phyloP scores from a whole-genome alignment of 305 asterid species.

The Fraxinus paxiana region DNA sequence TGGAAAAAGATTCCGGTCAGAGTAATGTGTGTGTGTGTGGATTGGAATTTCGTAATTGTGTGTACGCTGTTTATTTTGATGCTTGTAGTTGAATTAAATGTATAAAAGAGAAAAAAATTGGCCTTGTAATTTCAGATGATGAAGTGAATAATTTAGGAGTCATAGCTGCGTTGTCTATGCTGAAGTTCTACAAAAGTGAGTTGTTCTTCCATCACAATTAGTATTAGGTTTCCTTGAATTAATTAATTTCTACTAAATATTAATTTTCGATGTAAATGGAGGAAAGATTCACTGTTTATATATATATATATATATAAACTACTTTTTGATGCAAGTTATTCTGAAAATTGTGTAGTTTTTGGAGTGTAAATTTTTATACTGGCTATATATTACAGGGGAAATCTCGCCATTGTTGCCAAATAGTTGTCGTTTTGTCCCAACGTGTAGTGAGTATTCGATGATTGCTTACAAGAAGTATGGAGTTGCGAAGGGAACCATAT shows the following conservation, averaged over 20 bases:
- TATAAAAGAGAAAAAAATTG: background rate
- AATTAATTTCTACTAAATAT: background rate
- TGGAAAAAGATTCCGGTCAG: conserved; percentile 37
- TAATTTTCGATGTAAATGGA: background rate
- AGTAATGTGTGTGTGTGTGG: conserved; percentile 25
- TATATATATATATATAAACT: too few species aligned
- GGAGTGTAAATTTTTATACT: conserved; percentile 11
- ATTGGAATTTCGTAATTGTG: background rate
- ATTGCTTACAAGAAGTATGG: conserved; percentile 94
- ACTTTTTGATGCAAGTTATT: background rate
- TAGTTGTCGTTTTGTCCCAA: conserved; percentile 81
- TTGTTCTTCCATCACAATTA: background rate
- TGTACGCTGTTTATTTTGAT: background rate
- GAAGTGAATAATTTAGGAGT: conserved; percentile 63
- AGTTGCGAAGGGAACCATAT: conserved; percentile 58
- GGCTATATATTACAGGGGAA: conserved; percentile 55
- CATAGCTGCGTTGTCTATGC: conserved; percentile 62
- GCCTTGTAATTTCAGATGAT: conserved; percentile 43
- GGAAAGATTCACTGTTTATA: background rate
- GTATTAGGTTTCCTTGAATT: background rate
- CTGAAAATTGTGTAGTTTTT: background rate
- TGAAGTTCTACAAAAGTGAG: conserved; percentile 81
- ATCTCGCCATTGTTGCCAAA: conserved; percentile 81
- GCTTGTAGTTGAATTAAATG: background rate
- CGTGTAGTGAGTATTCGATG: conserved; percentile 93